Percentiles rank a stretch among this genome's conserved stretches.
phyloP scores from a whole-genome alignment of 2,329 filamentous ascomycete genomes.

The Ceratocystis colombiana region DNA sequence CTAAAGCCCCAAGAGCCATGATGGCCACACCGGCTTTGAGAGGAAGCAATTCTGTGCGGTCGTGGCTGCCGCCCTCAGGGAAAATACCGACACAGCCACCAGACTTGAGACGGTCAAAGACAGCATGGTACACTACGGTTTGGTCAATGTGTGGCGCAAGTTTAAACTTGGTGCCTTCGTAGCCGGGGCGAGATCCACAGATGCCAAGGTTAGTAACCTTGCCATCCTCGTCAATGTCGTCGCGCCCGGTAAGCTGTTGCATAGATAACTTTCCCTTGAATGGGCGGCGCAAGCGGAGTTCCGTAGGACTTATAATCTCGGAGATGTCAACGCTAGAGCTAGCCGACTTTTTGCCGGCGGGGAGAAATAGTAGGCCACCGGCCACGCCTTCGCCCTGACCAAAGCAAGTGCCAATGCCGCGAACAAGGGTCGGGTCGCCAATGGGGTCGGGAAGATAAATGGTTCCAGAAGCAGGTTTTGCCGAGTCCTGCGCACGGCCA shows the following conservation, averaged over 20 bases:
- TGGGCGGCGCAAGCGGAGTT: constrained; percentile 75
- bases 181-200: constrained; percentile 49
- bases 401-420: constrained; percentile 73
- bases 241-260: constrained; percentile 70
- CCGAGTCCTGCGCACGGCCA: constrained; percentile 77
- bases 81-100: constrained; percentile 95
- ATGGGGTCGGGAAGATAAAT: constrained; percentile 86
- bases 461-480: constrained; percentile 65
- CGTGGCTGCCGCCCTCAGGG: constrained; percentile 91
- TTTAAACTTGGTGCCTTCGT: constrained; percentile 72
- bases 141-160: constrained; percentile 89
- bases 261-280: constrained; percentile 69
- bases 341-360: constrained; percentile 65
- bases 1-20: constrained; percentile 88
- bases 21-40: constrained; percentile 95
- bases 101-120: constrained; percentile 70
- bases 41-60: constrained; percentile 80
- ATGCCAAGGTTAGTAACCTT: constrained; percentile 48
- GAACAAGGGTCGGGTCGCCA: constrained; percentile 70
- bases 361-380: constrained; percentile 78
- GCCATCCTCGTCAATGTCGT: constrained; percentile 58
- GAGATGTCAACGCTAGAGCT: constrained; percentile 75
- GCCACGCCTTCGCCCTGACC: constrained; percentile 58
- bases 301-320: constrained; percentile 67
- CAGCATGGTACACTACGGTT: constrained; percentile 83